These are phyloP conservation scores for Phoenix dactylifera DNA, from an alignment of 176 grass and related monocot species.

Conservation along the genomic window DNA sequence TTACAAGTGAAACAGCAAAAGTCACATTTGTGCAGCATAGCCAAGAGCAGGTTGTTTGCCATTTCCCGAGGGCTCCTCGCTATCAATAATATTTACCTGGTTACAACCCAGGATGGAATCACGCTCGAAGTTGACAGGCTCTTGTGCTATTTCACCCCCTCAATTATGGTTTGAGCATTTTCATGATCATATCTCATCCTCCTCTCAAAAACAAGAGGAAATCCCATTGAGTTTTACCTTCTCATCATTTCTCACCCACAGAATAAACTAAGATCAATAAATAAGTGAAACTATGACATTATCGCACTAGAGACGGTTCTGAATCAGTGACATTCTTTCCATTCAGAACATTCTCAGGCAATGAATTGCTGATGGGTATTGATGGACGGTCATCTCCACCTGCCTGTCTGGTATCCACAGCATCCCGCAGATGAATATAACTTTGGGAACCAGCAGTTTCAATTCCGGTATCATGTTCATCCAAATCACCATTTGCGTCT, in stretches of 20 bases:
- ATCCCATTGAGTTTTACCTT: no score
- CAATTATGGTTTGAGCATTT: no score
- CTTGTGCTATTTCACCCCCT: no score
- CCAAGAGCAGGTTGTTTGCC: constrained; percentile 1
- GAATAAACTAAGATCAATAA: no score
- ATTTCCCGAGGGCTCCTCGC: no score
- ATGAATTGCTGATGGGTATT: constrained; percentile 11
- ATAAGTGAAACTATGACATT: neutral
- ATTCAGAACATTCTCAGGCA: constrained; percentile 21
- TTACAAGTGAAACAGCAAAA: no score
- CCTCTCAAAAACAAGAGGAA: no score
- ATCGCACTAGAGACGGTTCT: constrained; percentile 53
- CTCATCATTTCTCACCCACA: no score
- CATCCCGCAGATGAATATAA: constrained; percentile 18
- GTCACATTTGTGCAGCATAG: constrained; percentile 1
- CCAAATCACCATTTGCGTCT: constrained; percentile 33
- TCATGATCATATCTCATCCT: no score
- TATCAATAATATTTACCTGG: no score
- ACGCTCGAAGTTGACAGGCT: no score
- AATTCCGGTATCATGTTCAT: constrained; percentile 2
- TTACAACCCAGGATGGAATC: no score
- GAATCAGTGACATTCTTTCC: constrained; percentile 20
- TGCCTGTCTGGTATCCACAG: constrained; percentile 27
- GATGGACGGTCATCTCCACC: constrained; percentile 31
- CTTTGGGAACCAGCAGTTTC: constrained; percentile 23